Evolutionary conservation across 176 grass and related monocot genomes (phyloP).

Genomic region (Typha latifolia): DNA sequence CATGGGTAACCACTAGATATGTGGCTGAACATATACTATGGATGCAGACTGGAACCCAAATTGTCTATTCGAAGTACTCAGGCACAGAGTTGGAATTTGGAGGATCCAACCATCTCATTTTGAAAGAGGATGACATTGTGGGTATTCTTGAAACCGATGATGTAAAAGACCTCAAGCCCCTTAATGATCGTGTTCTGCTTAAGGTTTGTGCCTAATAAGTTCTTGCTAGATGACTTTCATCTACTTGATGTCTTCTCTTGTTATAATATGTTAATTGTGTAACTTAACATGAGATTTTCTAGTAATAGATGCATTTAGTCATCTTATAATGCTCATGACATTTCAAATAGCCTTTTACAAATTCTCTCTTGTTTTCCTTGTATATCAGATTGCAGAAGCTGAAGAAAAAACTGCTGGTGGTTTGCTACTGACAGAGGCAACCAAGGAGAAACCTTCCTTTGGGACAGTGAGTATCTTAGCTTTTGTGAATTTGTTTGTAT

Average conservation of each 20-base stretch:
- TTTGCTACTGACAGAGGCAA: constrained; percentile 41
- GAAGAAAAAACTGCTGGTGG: constrained; percentile 56
- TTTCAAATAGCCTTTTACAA: background rate
- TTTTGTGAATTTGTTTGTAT: background rate
- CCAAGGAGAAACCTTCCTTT: constrained; percentile 53
- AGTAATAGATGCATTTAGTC: background rate
- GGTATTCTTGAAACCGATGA: constrained; percentile 80
- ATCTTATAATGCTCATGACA: background rate
- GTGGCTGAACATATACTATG: background rate
- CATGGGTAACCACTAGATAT: background rate
- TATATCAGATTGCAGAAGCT: constrained; percentile 42
- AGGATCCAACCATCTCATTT: constrained; percentile 52
- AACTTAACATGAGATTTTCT: background rate
- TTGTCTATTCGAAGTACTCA: constrained; percentile 75
- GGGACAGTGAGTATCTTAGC: constrained; percentile 46
- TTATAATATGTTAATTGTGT: background rate
- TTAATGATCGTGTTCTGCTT: constrained; percentile 78
- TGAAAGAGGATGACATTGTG: constrained; percentile 94
- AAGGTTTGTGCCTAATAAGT: constrained; percentile 38
- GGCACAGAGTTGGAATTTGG: constrained; percentile 87
- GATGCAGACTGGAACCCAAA: constrained; percentile 52
- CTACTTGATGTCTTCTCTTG: background rate
- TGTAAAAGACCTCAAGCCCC: constrained; percentile 80
- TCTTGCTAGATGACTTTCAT: background rate
- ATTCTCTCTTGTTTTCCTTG: background rate